Conservation (phyloP, 202 grass and related monocot species). For the Sporobolus alterniflorus region DNA sequence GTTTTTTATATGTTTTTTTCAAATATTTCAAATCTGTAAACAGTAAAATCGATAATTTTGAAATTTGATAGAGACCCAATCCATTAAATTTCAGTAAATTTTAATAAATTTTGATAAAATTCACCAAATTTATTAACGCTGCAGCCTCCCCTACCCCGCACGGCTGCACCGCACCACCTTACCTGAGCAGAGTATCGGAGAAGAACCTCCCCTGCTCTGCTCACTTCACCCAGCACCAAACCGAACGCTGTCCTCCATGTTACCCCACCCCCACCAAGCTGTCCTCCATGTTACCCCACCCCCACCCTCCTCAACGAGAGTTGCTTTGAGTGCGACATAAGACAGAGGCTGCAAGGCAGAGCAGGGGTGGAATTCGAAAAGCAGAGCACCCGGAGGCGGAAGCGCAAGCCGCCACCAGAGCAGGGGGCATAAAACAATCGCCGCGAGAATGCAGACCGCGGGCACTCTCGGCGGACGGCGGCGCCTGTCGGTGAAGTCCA, state of each 20-base stretch:
- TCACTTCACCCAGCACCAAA: conserved; percentile 13
- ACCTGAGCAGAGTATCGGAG: background rate
- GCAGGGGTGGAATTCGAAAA: conserved; percentile 11
- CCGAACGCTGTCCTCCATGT: background rate
- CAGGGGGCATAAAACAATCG: background rate
- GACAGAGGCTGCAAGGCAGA: background rate
- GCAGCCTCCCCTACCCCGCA: background rate
- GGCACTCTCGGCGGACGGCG: conserved; percentile 27
- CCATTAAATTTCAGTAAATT: no score
- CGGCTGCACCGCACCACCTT: background rate
- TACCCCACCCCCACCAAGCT: background rate
- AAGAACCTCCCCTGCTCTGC: background rate
- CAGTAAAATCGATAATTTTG: no score
- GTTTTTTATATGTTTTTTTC: no score
- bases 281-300: conserved; percentile 6
- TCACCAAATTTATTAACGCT: no score
- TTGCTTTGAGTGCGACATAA: background rate
- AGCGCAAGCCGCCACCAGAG: conserved; percentile 21
- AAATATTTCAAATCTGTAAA: no score
- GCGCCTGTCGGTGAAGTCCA: conserved; percentile 39
- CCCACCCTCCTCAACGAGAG: background rate
- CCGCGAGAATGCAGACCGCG: conserved; percentile 26
- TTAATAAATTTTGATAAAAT: no score
- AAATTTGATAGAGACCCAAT: no score
- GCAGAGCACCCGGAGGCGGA: conserved; percentile 26